These are phyloP conservation scores for Fusarium nodosum DNA, from an alignment of 2,329 filamentous ascomycete genomes.

Conservation along the genomic window DNA sequence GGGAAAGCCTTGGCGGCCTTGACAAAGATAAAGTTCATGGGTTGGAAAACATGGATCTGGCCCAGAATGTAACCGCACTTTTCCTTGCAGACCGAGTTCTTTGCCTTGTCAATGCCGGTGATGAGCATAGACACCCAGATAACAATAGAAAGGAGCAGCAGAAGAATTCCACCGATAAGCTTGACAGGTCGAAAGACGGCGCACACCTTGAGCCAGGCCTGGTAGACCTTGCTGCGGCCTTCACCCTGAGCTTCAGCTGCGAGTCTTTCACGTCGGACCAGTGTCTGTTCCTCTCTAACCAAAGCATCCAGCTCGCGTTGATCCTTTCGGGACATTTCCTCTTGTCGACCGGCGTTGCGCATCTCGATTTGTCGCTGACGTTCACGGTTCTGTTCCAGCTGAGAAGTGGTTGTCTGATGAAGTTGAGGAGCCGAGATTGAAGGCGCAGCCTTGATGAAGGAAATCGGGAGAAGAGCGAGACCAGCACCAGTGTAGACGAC, in stretches of 20 bases:
- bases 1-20: conserved; percentile 87
- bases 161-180: conserved; percentile 83
- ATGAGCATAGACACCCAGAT: conserved; percentile 95
- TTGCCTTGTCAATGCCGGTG: conserved; percentile 95
- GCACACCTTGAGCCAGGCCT: conserved; percentile 82
- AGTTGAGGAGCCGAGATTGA: conserved; percentile 86
- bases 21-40: conserved; percentile 86
- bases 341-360: conserved; percentile 81
- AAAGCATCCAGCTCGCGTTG: conserved; percentile 89
- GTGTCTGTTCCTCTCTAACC: conserved; percentile 89
- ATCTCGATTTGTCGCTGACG: conserved; percentile 92
- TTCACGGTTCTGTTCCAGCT: conserved; percentile 89
- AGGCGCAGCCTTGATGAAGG: conserved; percentile 92
- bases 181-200: conserved; percentile 90
- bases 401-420: conserved; percentile 80
- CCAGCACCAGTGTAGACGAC: conserved; percentile 90
- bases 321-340: conserved; percentile 85
- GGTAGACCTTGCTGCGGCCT: conserved; percentile 79
- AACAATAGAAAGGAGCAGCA: conserved; percentile 80
- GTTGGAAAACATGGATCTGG: conserved; percentile 91
- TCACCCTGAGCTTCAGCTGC: conserved; percentile 86
- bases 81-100: conserved; percentile 91
- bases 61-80: conserved; percentile 93
- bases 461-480: conserved; percentile 87
- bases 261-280: conserved; percentile 89